Conservation (phyloP, 2,329 filamentous ascomycete genomes). For the Nothophaeocryptopus gaeumannii region DNA sequence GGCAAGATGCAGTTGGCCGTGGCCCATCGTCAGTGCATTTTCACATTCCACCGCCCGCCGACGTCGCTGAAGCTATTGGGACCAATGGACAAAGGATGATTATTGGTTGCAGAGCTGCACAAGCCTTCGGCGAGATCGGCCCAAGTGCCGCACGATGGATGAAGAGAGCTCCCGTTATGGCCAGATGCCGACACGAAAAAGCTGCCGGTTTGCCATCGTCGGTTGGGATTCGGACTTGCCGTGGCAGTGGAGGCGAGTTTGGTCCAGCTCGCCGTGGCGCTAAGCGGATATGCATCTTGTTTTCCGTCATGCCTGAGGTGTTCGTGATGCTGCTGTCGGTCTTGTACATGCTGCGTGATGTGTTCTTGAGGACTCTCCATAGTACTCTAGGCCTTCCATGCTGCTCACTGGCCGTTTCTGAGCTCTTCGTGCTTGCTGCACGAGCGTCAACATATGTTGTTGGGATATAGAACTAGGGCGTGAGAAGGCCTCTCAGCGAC, state of each 20-base stretch:
- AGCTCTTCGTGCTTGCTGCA: too few relatives aligned
- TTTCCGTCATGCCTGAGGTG: neutral
- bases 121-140: conserved; percentile 9
- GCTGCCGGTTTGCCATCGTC: neutral
- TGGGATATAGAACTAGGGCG: too few relatives aligned
- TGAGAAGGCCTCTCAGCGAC: too few relatives aligned
- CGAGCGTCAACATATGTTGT: too few relatives aligned
- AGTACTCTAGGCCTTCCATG: too few relatives aligned
- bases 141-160: neutral
- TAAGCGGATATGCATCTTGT: neutral
- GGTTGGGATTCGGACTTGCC: neutral
- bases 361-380: too few relatives aligned
- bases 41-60: conserved; percentile 9
- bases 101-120: conserved; percentile 7
- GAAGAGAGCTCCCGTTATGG: too few relatives aligned
- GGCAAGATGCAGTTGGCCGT: conserved; percentile 10
- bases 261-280: neutral
- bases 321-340: too few relatives aligned
- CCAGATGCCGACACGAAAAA: too few relatives aligned
- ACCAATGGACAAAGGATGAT: neutral
- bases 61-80: conserved; percentile 12
- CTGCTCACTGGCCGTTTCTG: too few relatives aligned
- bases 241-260: neutral
- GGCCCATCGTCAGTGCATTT: conserved; percentile 7
- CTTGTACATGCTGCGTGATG: too few relatives aligned